These are phyloP conservation scores for Colletotrichum musicola DNA, from an alignment of 2,329 filamentous ascomycete species.

Conservation along the genomic window DNA sequence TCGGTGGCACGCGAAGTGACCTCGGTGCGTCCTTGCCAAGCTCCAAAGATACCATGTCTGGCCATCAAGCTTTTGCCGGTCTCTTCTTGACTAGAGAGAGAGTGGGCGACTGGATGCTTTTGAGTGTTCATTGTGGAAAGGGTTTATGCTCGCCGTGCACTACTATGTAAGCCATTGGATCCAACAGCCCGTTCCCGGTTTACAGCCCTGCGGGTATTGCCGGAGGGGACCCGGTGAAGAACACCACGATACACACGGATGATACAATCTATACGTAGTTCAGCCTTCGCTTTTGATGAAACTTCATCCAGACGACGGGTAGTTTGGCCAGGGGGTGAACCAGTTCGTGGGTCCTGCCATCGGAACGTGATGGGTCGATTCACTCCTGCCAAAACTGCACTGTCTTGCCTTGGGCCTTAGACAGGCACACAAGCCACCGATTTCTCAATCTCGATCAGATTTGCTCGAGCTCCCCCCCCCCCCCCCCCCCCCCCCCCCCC, in stretches of 20 bases:
- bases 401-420: neutral
- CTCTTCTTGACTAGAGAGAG: neutral
- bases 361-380: conserved; percentile 1
- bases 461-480: neutral
- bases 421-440: neutral
- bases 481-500: no score
- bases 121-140: neutral
- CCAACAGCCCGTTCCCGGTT: conserved; percentile 19
- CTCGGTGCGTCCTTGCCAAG: neutral
- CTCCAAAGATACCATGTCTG: conserved; percentile 22
- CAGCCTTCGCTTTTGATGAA: neutral
- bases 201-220: neutral
- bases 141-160: neutral
- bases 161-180: neutral
- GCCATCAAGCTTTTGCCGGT: conserved; percentile 3
- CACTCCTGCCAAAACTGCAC: neutral
- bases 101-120: neutral
- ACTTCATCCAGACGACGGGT: conserved; percentile 31
- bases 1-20: conserved; percentile 3
- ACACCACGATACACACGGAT: neutral
- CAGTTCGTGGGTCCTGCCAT: conserved; percentile 10
- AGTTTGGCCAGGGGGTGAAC: conserved; percentile 8
- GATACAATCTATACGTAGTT: conserved; percentile 33
- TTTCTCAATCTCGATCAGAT: conserved; percentile 9
- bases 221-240: neutral